Evolutionary conservation across 148 eudicot genomes (phyloP), one percentile per base, ranked within the genome.

Genomic region (Pharnaceum exiguum): DNA sequence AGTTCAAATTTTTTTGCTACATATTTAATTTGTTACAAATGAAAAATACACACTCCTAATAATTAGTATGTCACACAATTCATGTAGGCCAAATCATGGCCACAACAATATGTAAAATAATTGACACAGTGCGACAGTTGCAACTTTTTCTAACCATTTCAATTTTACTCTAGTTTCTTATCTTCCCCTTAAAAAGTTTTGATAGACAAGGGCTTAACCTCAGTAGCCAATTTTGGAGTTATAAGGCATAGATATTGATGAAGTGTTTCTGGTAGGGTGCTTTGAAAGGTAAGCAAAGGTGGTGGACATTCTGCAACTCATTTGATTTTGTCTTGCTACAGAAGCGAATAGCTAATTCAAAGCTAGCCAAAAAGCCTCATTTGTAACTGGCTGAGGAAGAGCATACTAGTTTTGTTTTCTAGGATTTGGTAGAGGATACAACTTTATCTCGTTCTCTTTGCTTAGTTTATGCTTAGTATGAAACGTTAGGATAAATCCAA

Each of bases 211-310:
- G 60, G 54, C 19, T 57, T 1, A 30, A 51, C 32, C 33, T 65
- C 42, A 54, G 36, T 35, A 32, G 42, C 16, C 30, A 57, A 22
- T 10, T 29, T 23, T 21, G 28, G 42, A 47, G 15, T 39, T 50
- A 33, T 2, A n/a, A 30, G 30, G 2, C 33, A 58, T 63, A 55
- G 51, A 42, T 43, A 66, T 17, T 60, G 11, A 18, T 37, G 7
- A 48, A 58, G 59, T 58, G 65, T 49, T 30, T 36, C 10, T 15
- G 79, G 52, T 72, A 29, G 74, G 78, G 79, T 82, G 90, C 77
- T 86, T 86, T 86, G 74, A 52, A 71, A 72, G 72, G 75, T 81
- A 90, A 86, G 95, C 95, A 90, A 90, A 81, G 93, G 84, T 72
- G 65, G 66, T 65, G 81, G 63, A 15, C 55, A 10, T 38, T 48